Evolutionary conservation across 2,329 filamentous ascomycete species (phyloP).

Genomic region (Knufia fluminis): DNA sequence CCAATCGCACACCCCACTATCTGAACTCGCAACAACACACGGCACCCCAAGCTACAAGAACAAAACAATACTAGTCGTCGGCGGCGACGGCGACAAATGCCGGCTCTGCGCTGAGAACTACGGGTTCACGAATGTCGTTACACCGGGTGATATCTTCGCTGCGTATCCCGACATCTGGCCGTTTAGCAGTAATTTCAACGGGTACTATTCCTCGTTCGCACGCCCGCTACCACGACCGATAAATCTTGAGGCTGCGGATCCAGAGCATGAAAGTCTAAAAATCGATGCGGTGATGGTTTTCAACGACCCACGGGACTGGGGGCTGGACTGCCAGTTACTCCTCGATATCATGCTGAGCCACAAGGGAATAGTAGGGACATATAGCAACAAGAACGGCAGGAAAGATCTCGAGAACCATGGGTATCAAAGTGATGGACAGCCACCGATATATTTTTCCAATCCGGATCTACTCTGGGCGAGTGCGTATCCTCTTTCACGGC

Average conservation of each 20-base stretch:
- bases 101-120: constrained; percentile 65
- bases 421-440: constrained; percentile 76
- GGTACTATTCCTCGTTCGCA: constrained; percentile 44
- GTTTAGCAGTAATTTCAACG: constrained; percentile 59
- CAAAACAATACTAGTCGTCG: constrained; percentile 66
- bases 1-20: constrained; percentile 85
- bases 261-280: constrained; percentile 47
- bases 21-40: constrained; percentile 43
- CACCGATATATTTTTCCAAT: constrained; percentile 78
- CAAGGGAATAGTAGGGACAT: constrained; percentile 70
- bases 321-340: constrained; percentile 76
- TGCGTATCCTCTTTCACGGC: constrained; percentile 69
- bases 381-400: constrained; percentile 63
- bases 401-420: constrained; percentile 57
- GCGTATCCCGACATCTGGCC: constrained; percentile 72
- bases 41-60: constrained; percentile 37
- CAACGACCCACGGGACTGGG: constrained; percentile 96
- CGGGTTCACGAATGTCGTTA: constrained; percentile 74
- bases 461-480: constrained; percentile 85
- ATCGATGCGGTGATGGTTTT: constrained; percentile 89
- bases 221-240: constrained; percentile 29
- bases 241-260: constrained; percentile 30
- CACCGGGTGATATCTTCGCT: constrained; percentile 71
- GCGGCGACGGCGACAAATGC: constrained; percentile 58
- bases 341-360: constrained; percentile 72